Evolutionary conservation across 257 asterid species (phyloP).

Genomic region (Handroanthus guayacan): DNA sequence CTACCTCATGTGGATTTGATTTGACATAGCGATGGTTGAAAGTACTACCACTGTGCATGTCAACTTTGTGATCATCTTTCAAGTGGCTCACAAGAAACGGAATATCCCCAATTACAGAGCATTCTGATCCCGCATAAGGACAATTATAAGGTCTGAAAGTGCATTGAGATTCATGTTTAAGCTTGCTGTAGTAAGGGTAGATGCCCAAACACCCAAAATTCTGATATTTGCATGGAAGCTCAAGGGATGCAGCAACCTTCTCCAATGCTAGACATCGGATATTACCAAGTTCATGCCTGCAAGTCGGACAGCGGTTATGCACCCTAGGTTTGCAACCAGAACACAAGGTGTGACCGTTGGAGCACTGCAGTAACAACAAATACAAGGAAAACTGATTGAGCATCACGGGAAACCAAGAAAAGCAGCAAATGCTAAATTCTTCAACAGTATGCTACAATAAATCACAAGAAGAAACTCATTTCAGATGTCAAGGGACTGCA

Average conservation of each 20-base stretch:
- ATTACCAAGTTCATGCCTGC: conserved; percentile 57
- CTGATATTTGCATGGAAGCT: conserved; percentile 54
- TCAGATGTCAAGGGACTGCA: conserved; percentile 10
- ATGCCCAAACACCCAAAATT: conserved; percentile 50
- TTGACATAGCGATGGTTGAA: conserved; percentile 59
- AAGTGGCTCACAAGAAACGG: conserved; percentile 54
- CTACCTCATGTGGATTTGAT: conserved; percentile 52
- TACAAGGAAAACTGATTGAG: not conserved
- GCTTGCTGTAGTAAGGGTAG: conserved; percentile 57
- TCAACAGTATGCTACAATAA: not conserved
- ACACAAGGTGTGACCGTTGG: conserved; percentile 56
- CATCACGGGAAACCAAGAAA: not conserved
- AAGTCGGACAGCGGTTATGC: conserved; percentile 55
- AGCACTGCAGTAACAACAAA: conserved; percentile 39
- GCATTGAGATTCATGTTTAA: conserved; percentile 55
- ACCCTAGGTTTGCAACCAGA: conserved; percentile 58
- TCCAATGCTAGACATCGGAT: conserved; percentile 56
- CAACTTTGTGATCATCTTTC: conserved; percentile 57
- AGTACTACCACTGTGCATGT: conserved; percentile 55
- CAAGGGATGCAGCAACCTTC: conserved; percentile 57
- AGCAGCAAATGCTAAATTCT: not conserved
- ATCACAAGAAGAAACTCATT: conserved; percentile 4
- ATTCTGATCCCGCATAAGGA: conserved; percentile 58
- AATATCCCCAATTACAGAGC: conserved; percentile 52
- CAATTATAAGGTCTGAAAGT: conserved; percentile 51